Evolutionary conservation across 768 basidiomycete genomes (phyloP), one percentile per base, ranked within the genome.

Genomic region (Psilocybe subaeruginosa): DNA sequence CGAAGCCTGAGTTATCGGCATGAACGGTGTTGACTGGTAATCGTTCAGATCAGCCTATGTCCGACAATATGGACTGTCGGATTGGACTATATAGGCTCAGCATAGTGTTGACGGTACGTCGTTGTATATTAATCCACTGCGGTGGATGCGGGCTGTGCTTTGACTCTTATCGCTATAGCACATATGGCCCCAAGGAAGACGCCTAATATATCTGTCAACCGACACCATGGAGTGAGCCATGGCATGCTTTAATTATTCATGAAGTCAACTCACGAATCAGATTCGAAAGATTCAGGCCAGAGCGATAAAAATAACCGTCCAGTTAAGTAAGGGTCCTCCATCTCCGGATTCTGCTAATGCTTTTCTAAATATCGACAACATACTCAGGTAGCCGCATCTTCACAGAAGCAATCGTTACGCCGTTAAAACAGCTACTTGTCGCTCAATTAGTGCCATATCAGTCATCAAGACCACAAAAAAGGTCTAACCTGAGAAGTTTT

Each of bases 291-390:
- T n/a, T 43, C n/a, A 12, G 41, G 41, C 33, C 33, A 7, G 33
- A 35, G 23, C 23, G 30, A 31, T 30, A 12, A 31, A 51, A 46
- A 33, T 35, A 35, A 14, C 51, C n/a, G n/a, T 12, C 29, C 49
- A 51, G 31, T 60, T 48, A 49, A 50, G 45, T 49, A 30, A 52
- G 52, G 39, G 31, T 53, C 58, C 58, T 53, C 58, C 39, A 14
- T 33, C 37, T 47, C 59, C 59, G 59, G 59, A 31, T 50, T 35
- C 12, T 43, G 41, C 41, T 43, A 12, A n/a, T 12, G 41, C 41
- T 12, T 43, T 16, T n/a, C 8, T 16, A 43, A 43, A 43, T 16
- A 16, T 43, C 41, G 41, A n/a, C n/a, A 4, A 12, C 41, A 43
- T n/a, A 43, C 41, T n/a, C 41, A 43, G 41, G 41, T 43, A n/a